These are phyloP conservation scores for Pythium scleroteichum DNA, from an alignment of 352 stramenopile genomes.

Conservation along the genomic window DNA sequence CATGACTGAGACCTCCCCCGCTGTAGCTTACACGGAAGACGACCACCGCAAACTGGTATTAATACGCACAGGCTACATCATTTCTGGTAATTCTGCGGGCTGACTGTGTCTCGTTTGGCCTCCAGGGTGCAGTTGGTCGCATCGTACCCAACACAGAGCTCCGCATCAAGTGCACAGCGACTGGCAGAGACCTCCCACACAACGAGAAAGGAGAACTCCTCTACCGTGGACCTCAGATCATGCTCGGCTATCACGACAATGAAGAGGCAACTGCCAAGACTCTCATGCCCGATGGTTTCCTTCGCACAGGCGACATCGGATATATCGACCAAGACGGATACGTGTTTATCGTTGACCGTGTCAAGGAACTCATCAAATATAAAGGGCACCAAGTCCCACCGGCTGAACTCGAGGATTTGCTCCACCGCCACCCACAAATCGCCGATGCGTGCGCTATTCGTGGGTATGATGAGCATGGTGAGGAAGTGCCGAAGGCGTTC, in stretches of 20 bases:
- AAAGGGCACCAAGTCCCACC: conserved; percentile 92
- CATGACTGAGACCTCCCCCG: conserved; percentile 43
- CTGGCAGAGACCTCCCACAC: conserved; percentile 30
- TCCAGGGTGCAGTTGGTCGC: conserved; percentile 25
- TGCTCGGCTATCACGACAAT: conserved; percentile 86
- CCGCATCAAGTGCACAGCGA: conserved; percentile 40
- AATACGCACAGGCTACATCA: too few relatives aligned
- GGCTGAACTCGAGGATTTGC: conserved; percentile 90
- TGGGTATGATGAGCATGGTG: conserved; percentile 46
- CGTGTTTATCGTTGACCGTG: conserved; percentile 91
- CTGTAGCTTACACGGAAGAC: conserved; percentile 22
- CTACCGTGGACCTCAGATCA: conserved; percentile 43
- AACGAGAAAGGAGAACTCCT: conserved; percentile 61
- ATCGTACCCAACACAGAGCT: conserved; percentile 40
- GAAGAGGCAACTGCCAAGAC: conserved; percentile 81
- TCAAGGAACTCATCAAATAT: conserved; percentile 96
- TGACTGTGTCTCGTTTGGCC: not conserved
- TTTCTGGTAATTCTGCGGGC: too few relatives aligned
- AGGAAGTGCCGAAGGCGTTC: conserved; percentile 93
- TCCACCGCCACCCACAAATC: conserved; percentile 74
- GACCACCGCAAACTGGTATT: conserved; percentile 7
- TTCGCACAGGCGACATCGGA: conserved; percentile 90
- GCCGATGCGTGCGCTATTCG: conserved; percentile 50
- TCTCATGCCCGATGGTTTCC: conserved; percentile 76
- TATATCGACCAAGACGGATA: conserved; percentile 93